Base-by-base conservation (phyloP, 768 basidiomycete species). In the Suillus spraguei region DNA sequence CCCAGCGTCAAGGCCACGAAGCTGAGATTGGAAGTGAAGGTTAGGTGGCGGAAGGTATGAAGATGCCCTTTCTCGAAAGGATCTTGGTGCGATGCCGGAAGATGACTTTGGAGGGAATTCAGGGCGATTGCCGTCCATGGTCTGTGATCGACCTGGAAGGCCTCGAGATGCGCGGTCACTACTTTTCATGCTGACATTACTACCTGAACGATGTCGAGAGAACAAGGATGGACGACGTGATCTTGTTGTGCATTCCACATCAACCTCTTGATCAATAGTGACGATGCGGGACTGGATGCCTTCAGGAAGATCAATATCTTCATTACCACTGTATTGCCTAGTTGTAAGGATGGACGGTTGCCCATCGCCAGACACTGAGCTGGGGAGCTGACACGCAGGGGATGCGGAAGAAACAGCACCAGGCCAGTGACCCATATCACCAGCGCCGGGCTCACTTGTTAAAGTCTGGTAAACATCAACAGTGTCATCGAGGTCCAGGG, bases 401-500 rank as follows among this genome's bases (percentile, higher is more conserved):
- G 66, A 39, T 9, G 20, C 42, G 32, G 56, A 20, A 39, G 59
- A 61, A 22, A 20, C 28, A 13, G 62, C 46, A 28, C 78, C 81
- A 22, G 79, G 66, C 84, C 84, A 87, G 11, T 79, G 77, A 11
- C 85, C 86, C 20, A 91, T 74, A 61, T 79, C 78, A 11, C 84
- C 86, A 2, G 80, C 76, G 2, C 78, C 68, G 20, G 77, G 77
- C 46, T 87, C 85, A n/a, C 87, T 88, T 3, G 90, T 87, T 28
- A 95, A 74, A 0, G 88, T 81, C 8, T 79, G 76, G 54, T 80
- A 83, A 62, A 91, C 70, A 71, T 93, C 87, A 32, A 96, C 78
- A 0, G 94, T 95, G 68, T 97, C 93, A 69, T 95, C 92, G 3
- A 98, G 82, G 77, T 97, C 84, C 52, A 96, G 82, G 1, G 85